Evolutionary conservation across 2,329 filamentous ascomycete genomes (phyloP).

Genomic region (Ophiostoma piceae): DNA sequence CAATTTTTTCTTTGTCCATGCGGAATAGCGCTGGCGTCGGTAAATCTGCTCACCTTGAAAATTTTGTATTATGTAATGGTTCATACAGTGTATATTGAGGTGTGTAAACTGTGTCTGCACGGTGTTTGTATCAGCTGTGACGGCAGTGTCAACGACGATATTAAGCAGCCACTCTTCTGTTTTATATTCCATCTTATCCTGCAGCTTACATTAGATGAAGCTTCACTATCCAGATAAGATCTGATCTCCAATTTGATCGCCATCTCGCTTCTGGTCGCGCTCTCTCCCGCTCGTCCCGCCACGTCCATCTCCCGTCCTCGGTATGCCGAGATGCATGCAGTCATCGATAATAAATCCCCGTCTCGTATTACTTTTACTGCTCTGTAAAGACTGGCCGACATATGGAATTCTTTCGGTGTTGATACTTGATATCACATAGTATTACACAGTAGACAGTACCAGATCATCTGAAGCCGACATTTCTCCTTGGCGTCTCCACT

Average conservation of each 20-base stretch:
- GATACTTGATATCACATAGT: not conserved
- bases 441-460: not conserved
- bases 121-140: conserved; percentile 5
- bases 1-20: not conserved
- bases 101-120: not conserved
- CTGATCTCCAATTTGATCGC: not conserved
- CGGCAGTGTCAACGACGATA: not conserved
- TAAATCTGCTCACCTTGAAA: not conserved
- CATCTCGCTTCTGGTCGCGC: not conserved
- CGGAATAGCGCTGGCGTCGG: not conserved
- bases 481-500: not conserved
- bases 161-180: not conserved
- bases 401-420: not conserved
- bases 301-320: not conserved
- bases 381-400: no score
- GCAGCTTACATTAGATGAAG: not conserved
- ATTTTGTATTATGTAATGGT: not conserved
- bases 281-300: not conserved
- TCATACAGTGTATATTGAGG: not conserved
- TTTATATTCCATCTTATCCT: not conserved
- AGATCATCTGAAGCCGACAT: not conserved
- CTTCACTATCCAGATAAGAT: not conserved
- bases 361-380: no score
- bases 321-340: not conserved
- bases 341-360: no score